A percentile compares a stretch with the other conserved stretches of the same genome.
These are phyloP conservation scores for Leccinellum luteum DNA, from an alignment of 768 basidiomycete genomes.

Conservation along the genomic window DNA sequence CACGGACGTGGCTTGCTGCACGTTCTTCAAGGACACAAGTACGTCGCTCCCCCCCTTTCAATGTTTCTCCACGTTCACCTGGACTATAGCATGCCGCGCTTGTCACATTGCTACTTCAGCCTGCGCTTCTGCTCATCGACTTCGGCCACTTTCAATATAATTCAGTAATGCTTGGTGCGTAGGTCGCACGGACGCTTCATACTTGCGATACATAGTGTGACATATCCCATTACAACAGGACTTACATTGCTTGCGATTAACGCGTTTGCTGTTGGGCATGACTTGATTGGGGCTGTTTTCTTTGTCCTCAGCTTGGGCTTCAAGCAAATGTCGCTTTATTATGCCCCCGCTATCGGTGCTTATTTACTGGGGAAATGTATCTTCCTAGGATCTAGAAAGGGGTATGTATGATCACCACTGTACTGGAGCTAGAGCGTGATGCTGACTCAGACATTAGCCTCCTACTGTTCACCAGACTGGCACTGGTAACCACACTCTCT, in stretches of 20 bases:
- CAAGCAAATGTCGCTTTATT: slow-evolving; percentile 97
- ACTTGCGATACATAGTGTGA: not conserved
- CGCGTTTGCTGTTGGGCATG: slow-evolving; percentile 65
- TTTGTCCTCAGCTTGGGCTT: slow-evolving; percentile 88
- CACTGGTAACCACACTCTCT: slow-evolving; percentile 53
- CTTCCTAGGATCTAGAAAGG: slow-evolving; percentile 64
- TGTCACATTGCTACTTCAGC: slow-evolving; percentile 74
- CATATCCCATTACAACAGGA: slow-evolving; percentile 38
- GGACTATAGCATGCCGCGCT: slow-evolving; percentile 48
- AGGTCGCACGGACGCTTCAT: slow-evolving; percentile 18
- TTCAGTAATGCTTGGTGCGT: slow-evolving; percentile 83
- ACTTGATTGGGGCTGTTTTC: slow-evolving; percentile 70
- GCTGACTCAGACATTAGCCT: slow-evolving; percentile 26
- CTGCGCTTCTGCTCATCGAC: slow-evolving; percentile 80
- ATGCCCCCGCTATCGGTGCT: slow-evolving; percentile 87
- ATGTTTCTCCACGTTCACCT: not conserved
- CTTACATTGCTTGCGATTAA: slow-evolving; percentile 67
- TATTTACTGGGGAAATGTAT: slow-evolving; percentile 90
- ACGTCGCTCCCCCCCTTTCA: slow-evolving; percentile 9
- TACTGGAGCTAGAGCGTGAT: not conserved
- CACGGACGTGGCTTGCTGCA: slow-evolving; percentile 59
- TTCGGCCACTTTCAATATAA: slow-evolving; percentile 97
- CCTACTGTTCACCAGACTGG: slow-evolving; percentile 66
- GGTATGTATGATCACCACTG: slow-evolving; percentile 45
- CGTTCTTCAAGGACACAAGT: slow-evolving; percentile 82